phyloP scores from a whole-genome alignment of 1,139 yeast species.

The Scheffersomyces titani region DNA sequence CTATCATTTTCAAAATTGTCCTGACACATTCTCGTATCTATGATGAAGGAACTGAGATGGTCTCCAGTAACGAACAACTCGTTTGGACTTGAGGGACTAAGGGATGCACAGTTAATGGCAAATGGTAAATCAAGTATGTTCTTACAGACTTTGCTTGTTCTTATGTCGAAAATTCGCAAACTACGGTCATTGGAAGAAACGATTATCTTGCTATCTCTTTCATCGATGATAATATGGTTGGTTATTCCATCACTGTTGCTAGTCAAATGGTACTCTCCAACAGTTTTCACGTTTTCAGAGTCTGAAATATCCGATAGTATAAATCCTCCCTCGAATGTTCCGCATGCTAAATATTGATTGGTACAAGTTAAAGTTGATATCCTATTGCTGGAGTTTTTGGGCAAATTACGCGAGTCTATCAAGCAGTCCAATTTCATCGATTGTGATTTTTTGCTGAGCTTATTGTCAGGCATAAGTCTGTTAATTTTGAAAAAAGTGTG shows the following conservation, averaged over 20 bases:
- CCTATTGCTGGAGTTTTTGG: conserved; percentile 35
- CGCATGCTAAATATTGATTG: conserved; percentile 45
- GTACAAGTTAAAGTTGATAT: conserved; percentile 53
- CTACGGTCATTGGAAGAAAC: conserved; percentile 53
- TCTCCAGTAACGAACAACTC: conserved; percentile 56
- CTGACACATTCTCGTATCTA: conserved; percentile 40
- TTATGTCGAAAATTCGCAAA: conserved; percentile 43
- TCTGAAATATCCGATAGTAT: conserved; percentile 35
- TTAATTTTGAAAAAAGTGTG: conserved; percentile 40
- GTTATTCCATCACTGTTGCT: conserved; percentile 52
- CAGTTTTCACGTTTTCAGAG: conserved; percentile 21
- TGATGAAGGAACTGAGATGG: conserved; percentile 37
- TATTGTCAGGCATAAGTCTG: conserved; percentile 30
- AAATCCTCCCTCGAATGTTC: conserved; percentile 59
- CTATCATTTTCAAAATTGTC: conserved; percentile 13
- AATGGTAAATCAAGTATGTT: conserved; percentile 31
- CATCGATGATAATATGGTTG: conserved; percentile 48
- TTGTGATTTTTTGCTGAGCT: conserved; percentile 20
- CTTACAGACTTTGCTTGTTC: conserved; percentile 14
- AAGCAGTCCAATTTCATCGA: conserved; percentile 35
- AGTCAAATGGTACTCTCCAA: conserved; percentile 45
- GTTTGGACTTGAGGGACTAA: conserved; percentile 33
- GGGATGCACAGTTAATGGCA: conserved; percentile 54
- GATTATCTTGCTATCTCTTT: conserved; percentile 24
- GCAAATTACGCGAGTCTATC: conserved; percentile 39